Percentiles rank a stretch among this genome's conserved stretches.
These are phyloP conservation scores for Marsdenia floribunda DNA, from an alignment of 257 asterid species.

Conservation along the genomic window DNA sequence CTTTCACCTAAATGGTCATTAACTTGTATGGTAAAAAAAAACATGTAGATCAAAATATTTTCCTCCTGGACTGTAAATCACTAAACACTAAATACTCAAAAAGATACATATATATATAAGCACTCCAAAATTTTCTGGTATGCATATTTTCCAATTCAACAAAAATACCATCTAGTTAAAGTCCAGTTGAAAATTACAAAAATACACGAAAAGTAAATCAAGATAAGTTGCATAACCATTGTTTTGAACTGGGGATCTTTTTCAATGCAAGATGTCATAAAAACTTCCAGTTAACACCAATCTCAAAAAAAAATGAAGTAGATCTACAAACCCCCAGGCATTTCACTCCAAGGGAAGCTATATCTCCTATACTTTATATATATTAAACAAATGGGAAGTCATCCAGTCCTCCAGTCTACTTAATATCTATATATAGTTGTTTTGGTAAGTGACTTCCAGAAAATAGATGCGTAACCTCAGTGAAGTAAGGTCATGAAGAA, in stretches of 20 bases:
- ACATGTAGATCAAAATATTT: neutral
- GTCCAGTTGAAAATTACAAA: neutral
- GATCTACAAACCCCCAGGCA: neutral
- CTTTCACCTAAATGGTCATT: neutral
- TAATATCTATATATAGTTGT: no score
- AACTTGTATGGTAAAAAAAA: neutral
- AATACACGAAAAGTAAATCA: neutral
- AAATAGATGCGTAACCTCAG: neutral
- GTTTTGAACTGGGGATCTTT: neutral
- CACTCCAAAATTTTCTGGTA: neutral
- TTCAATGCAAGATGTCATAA: neutral
- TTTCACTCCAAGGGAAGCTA: neutral
- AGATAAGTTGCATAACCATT: neutral
- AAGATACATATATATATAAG: neutral
- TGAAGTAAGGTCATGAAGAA: neutral
- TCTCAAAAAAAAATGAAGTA: neutral
- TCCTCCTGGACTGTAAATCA: neutral
- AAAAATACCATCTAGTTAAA: neutral
- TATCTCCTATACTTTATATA: neutral
- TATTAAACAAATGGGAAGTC: neutral
- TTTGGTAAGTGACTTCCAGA: neutral
- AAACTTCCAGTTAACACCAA: neutral
- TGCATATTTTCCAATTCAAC: neutral
- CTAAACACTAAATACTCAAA: neutral
- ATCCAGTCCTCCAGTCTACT: neutral